These are phyloP conservation scores for Diplotaxis tenuifolia DNA, from an alignment of 345 rosid species.

Conservation along the genomic window DNA sequence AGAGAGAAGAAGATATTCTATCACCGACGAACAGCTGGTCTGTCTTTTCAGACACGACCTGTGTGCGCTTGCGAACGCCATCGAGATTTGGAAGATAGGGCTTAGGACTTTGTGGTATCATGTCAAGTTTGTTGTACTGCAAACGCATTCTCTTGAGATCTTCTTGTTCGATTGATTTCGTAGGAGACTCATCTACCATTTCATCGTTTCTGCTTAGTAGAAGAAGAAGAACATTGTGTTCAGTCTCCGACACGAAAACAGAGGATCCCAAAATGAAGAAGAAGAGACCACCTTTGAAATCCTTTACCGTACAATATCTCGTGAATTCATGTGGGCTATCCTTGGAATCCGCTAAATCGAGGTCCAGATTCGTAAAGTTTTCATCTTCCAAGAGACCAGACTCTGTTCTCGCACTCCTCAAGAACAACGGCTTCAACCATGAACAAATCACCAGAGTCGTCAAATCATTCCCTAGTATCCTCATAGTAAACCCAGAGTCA, in stretches of 20 bases:
- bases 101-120: not conserved
- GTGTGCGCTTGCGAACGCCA: not conserved
- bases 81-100: not conserved
- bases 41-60: no score
- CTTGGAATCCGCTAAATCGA: slow-evolving; percentile 29
- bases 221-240: slow-evolving; percentile 15
- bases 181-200: not conserved
- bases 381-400: slow-evolving; percentile 32
- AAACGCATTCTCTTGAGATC: not conserved
- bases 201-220: not conserved
- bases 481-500: slow-evolving; percentile 9
- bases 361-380: slow-evolving; percentile 18
- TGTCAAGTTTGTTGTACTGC: slow-evolving; percentile 16
- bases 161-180: not conserved
- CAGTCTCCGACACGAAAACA: slow-evolving; percentile 1
- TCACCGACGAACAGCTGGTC: not conserved
- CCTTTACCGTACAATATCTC: slow-evolving; percentile 20
- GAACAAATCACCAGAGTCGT: slow-evolving; percentile 33
- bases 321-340: slow-evolving; percentile 38
- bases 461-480: slow-evolving; percentile 24
- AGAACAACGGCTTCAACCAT: slow-evolving; percentile 31
- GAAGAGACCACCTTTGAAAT: slow-evolving; percentile 7
- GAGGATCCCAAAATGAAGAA: not conserved
- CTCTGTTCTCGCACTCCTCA: slow-evolving; percentile 29
- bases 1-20: not conserved